Evolutionary conservation across 2,329 filamentous ascomycete genomes (phyloP).

Genomic region (Metarhizium anisopliae): DNA sequence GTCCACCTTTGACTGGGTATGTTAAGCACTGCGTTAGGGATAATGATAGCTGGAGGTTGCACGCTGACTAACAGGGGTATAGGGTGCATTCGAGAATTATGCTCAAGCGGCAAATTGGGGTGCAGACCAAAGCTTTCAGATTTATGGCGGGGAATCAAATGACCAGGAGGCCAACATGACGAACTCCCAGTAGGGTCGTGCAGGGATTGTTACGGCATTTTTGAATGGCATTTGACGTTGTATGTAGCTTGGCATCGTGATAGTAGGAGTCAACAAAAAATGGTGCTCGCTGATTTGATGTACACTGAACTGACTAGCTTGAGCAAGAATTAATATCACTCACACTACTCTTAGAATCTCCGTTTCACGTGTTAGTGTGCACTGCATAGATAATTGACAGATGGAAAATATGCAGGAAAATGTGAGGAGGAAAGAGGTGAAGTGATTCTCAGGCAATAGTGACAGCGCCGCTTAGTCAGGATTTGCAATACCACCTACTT

Average conservation of each 20-base stretch:
- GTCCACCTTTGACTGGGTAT: constrained; percentile 51
- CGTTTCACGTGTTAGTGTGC: no score
- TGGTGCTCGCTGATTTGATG: no score
- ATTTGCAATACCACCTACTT: background rate
- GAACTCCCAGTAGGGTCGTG: constrained; percentile 10
- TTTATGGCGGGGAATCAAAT: constrained; percentile 30
- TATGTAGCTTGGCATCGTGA: no score
- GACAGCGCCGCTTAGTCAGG: background rate
- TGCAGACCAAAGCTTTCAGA: constrained; percentile 41
- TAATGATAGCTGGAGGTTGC: background rate
- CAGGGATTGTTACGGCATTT: background rate
- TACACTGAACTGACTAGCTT: background rate
- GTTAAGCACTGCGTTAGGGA: constrained; percentile 11
- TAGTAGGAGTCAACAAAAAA: no score
- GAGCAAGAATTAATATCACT: background rate
- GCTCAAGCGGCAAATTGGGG: constrained; percentile 45
- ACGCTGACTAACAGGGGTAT: background rate
- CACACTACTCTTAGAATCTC: background rate
- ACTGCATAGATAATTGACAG: no score
- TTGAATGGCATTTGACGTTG: no score
- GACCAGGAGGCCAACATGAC: constrained; percentile 15
- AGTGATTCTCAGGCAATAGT: background rate
- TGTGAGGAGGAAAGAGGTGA: background rate
- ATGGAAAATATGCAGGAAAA: no score
- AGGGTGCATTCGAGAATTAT: constrained; percentile 50